Percentiles rank a stretch among this genome's conserved stretches.
These are phyloP conservation scores for Wickerhamomyces alni DNA, from an alignment of 805 yeast genomes.

Conservation along the genomic window DNA sequence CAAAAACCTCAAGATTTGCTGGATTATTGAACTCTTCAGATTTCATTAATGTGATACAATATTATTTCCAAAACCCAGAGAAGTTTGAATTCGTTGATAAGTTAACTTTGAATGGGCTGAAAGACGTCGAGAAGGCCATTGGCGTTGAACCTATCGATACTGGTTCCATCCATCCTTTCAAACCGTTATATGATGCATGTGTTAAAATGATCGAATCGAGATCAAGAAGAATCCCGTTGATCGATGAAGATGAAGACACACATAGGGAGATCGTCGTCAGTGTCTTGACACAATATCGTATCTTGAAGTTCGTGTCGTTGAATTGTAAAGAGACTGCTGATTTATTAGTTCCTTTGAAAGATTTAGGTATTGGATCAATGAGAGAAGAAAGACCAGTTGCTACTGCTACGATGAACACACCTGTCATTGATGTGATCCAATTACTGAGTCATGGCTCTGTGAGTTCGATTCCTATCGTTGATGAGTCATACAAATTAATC, in stretches of 20 bases:
- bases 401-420: slow-evolving; percentile 83
- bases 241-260: slow-evolving; percentile 90
- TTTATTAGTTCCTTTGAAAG: slow-evolving; percentile 68
- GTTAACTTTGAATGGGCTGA: slow-evolving; percentile 75
- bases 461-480: slow-evolving; percentile 89
- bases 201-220: slow-evolving; percentile 81
- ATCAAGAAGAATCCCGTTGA: slow-evolving; percentile 89
- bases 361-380: slow-evolving; percentile 59
- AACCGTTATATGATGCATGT: slow-evolving; percentile 88
- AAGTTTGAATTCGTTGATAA: slow-evolving; percentile 83
- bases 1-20: slow-evolving; percentile 82
- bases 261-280: slow-evolving; percentile 91
- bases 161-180: slow-evolving; percentile 83
- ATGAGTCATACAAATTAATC: slow-evolving; percentile 58
- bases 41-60: slow-evolving; percentile 91
- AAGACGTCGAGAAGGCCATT: slow-evolving; percentile 81
- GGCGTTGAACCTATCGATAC: slow-evolving; percentile 86
- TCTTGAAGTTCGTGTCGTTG: slow-evolving; percentile 88
- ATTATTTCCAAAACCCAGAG: slow-evolving; percentile 85
- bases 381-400: slow-evolving; percentile 36
- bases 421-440: slow-evolving; percentile 90
- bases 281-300: slow-evolving; percentile 93
- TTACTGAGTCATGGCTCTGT: slow-evolving; percentile 73
- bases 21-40: slow-evolving; percentile 90
- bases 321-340: slow-evolving; percentile 92